Evolutionary conservation across 140 eudicot species (phyloP).

Genomic region (Bidens hawaiensis): DNA sequence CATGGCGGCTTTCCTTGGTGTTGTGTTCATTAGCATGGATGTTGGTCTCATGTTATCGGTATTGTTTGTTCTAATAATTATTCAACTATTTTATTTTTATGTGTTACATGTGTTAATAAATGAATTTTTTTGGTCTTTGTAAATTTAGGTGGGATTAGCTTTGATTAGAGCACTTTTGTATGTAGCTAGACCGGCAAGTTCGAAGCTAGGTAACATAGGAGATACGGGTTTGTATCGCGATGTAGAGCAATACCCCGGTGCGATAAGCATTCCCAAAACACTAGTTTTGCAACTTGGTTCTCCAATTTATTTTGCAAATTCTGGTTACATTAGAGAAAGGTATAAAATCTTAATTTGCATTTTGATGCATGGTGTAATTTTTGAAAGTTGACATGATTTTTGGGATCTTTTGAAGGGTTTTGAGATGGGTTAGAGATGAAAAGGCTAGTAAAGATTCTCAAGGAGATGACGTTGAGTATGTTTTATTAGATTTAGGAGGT

Average conservation of each 20-base stretch:
- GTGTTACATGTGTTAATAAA: not conserved
- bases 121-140: not conserved
- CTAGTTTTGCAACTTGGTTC: conserved; percentile 72
- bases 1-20: conserved; percentile 74
- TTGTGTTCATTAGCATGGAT: conserved; percentile 78
- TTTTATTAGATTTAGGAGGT: conserved; percentile 72
- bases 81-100: not conserved
- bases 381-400: not conserved
- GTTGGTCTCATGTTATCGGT: conserved; percentile 78
- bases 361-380: not conserved
- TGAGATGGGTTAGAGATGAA: conserved; percentile 65
- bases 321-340: conserved; percentile 72
- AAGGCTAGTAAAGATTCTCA: conserved; percentile 22
- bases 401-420: conserved; percentile 28
- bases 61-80: not conserved
- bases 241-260: conserved; percentile 67
- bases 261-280: conserved; percentile 40
- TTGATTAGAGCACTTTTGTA: conserved; percentile 60
- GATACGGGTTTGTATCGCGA: conserved; percentile 59
- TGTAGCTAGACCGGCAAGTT: conserved; percentile 68
- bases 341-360: conserved; percentile 6
- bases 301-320: conserved; percentile 68
- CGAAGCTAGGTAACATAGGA: conserved; percentile 64
- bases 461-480: conserved; percentile 39
- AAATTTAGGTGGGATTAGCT: conserved; percentile 54